These are phyloP conservation scores for Pseudocercospora cruenta DNA, from an alignment of 2,329 filamentous ascomycete genomes.

Conservation along the genomic window DNA sequence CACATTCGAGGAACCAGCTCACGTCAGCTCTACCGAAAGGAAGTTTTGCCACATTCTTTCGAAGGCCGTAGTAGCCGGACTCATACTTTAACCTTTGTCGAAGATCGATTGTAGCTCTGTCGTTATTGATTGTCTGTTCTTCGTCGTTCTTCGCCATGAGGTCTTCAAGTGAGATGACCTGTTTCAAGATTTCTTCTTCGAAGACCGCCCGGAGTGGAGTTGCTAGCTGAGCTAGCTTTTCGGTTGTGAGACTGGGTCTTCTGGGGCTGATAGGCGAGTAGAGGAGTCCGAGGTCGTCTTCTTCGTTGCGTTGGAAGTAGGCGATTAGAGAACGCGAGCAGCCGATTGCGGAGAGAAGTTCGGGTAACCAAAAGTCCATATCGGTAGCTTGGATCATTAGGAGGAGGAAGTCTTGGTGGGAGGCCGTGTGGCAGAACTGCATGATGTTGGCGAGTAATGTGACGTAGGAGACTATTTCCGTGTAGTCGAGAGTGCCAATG, in stretches of 20 bases:
- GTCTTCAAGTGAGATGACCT: neutral
- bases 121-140: neutral
- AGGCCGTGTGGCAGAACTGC: neutral
- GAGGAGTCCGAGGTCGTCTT: neutral
- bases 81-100: neutral
- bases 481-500: conserved; percentile 6
- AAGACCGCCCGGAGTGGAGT: neutral
- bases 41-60: neutral
- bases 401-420: neutral
- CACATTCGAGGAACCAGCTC: neutral
- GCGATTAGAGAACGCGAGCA: neutral
- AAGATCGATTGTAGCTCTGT: neutral
- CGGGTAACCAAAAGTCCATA: neutral
- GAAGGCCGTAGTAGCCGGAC: neutral
- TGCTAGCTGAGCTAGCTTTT: neutral
- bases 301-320: neutral
- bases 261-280: neutral
- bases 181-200: neutral
- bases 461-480: neutral
- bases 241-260: neutral
- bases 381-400: conserved; percentile 6
- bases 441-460: neutral
- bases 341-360: neutral
- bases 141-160: neutral
- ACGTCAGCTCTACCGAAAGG: neutral